phyloP scores from a whole-genome alignment of 2,329 filamentous ascomycete species.

The Trichoderma koningiopsis region DNA sequence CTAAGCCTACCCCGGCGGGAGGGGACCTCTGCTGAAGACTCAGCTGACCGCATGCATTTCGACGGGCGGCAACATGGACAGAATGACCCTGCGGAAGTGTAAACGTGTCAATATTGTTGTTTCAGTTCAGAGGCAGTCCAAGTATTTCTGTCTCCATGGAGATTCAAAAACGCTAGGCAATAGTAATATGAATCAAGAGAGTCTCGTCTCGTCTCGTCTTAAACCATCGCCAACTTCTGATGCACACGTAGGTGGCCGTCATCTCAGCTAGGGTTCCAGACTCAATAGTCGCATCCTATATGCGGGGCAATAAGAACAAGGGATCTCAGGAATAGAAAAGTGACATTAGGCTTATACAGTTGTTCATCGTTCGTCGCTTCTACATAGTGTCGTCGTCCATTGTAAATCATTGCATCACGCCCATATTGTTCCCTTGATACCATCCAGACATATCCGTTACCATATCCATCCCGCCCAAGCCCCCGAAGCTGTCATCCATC shows the following conservation, averaged over 20 bases:
- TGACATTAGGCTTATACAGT: background rate
- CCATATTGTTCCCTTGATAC: conserved; percentile 15
- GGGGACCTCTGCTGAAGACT: background rate
- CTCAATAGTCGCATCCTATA: background rate
- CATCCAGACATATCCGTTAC: conserved; percentile 7
- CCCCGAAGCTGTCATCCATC: conserved; percentile 10
- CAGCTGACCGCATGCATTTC: conserved; percentile 1
- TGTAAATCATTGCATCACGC: background rate
- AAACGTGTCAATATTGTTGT: background rate
- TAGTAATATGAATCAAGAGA: background rate
- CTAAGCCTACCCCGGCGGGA: conserved; percentile 3
- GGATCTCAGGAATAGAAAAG: background rate
- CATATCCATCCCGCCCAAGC: background rate
- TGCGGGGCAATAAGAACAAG: background rate
- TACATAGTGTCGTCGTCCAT: background rate
- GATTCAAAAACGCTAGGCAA: background rate
- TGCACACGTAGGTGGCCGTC: too few relatives aligned
- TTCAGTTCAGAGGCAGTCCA: too few relatives aligned
- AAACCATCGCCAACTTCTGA: too few relatives aligned
- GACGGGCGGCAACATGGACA: background rate
- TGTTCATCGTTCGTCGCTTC: background rate
- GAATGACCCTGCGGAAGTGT: background rate
- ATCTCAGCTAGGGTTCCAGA: background rate
- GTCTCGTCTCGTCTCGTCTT: too few relatives aligned
- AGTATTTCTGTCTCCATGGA: background rate